Conservation (phyloP, 345 rosid genomes). For the Citrus trifoliata region DNA sequence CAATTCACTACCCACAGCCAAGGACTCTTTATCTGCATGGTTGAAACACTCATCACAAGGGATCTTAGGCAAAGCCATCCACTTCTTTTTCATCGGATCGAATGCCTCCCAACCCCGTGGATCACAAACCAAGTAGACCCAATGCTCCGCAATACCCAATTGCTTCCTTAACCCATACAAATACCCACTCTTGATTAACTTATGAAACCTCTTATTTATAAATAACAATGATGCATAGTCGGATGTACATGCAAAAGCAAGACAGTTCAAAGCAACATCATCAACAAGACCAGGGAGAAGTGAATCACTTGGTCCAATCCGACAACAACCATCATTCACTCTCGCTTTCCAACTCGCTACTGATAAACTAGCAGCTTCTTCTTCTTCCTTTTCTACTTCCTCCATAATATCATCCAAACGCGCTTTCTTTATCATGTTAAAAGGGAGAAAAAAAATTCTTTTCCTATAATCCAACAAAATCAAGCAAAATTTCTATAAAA, state of each 20-base stretch:
- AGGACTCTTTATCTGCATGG: constrained; percentile 76
- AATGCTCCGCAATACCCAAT: constrained; percentile 48
- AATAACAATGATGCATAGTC: constrained; percentile 57
- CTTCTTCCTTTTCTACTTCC: constrained; percentile 29
- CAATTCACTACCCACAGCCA: constrained; percentile 71
- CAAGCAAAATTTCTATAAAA: constrained; percentile 16
- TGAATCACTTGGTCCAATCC: constrained; percentile 55
- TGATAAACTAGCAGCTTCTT: constrained; percentile 23
- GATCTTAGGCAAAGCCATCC: constrained; percentile 75
- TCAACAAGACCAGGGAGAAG: constrained; percentile 79
- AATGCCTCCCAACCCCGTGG: constrained; percentile 79
- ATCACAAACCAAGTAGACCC: constrained; percentile 76
- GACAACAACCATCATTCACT: constrained; percentile 48
- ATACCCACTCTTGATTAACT: constrained; percentile 41
- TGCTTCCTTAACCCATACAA: constrained; percentile 61
- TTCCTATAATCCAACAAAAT: constrained; percentile 23
- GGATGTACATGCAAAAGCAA: constrained; percentile 57
- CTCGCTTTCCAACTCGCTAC: constrained; percentile 30
- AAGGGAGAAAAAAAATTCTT: neutral
- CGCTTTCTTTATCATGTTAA: constrained; percentile 31
- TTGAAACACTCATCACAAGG: constrained; percentile 87
- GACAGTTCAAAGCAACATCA: constrained; percentile 67
- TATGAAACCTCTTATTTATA: constrained; percentile 57
- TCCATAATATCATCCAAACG: constrained; percentile 26
- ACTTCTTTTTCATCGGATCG: constrained; percentile 53